These are phyloP conservation scores for Athelia sp. DNA, from an alignment of 1,284 basidiomycete species.

Conservation along the genomic window DNA sequence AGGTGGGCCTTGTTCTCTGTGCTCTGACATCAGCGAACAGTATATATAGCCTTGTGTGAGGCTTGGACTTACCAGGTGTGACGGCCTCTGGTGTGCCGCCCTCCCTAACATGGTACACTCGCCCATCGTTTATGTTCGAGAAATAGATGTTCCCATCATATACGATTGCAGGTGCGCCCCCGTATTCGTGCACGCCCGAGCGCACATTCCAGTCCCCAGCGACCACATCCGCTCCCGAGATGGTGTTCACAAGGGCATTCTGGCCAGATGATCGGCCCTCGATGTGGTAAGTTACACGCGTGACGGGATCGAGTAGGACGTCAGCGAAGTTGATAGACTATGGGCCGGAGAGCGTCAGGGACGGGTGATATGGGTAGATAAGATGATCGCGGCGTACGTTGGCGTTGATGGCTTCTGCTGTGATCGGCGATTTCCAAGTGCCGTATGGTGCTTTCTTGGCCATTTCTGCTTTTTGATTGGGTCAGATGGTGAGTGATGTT, in stretches of 20 bases:
- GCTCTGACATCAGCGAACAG: conserved; percentile 3
- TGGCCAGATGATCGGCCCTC: conserved; percentile 60
- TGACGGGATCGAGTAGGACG: conserved; percentile 50
- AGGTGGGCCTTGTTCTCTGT: conserved; percentile 48
- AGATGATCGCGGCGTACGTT: conserved; percentile 29
- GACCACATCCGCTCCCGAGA: conserved; percentile 43
- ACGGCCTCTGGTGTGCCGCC: conserved; percentile 42
- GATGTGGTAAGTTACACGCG: conserved; percentile 50
- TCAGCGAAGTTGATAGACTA: conserved; percentile 20
- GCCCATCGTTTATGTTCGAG: conserved; percentile 46
- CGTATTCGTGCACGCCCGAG: conserved; percentile 56
- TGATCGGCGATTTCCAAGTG: conserved; percentile 57
- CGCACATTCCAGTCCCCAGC: conserved; percentile 51
- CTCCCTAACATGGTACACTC: conserved; percentile 40
- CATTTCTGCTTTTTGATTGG: neutral
- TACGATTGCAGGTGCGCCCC: conserved; percentile 47
- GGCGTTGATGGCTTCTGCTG: conserved; percentile 46
- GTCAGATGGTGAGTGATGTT: too few relatives aligned
- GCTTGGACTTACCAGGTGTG: conserved; percentile 46
- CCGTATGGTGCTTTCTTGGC: conserved; percentile 43
- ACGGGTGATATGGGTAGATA: too few relatives aligned
- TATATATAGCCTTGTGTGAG: neutral
- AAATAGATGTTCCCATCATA: conserved; percentile 48
- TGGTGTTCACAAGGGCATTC: conserved; percentile 48
- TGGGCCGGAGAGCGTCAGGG: too few relatives aligned